Conservation (phyloP, 768 basidiomycete genomes). For the Pisolithus sp. region DNA sequence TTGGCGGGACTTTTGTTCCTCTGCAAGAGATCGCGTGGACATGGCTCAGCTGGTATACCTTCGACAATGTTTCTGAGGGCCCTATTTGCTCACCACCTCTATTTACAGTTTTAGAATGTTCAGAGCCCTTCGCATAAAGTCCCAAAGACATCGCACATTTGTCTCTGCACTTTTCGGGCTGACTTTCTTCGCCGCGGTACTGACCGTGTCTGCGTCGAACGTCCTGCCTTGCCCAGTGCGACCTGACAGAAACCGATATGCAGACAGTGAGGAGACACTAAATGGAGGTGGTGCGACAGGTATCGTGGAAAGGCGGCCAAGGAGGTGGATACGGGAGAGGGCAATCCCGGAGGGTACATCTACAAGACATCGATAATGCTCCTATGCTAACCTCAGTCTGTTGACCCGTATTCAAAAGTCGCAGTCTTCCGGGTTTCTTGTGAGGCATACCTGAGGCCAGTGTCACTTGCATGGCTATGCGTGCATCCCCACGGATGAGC, state of each 20-base stretch:
- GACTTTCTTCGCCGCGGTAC: constrained; percentile 70
- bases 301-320: constrained; percentile 56
- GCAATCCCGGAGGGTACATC: constrained; percentile 11
- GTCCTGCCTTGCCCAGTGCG: constrained; percentile 78
- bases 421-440: background rate
- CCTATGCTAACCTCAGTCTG: background rate
- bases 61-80: too few species aligned
- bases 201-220: constrained; percentile 76
- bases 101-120: constrained; percentile 41
- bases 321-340: constrained; percentile 81
- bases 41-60: constrained; percentile 22
- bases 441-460: background rate
- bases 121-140: constrained; percentile 52
- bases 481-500: too few species aligned
- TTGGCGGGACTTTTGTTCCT: background rate
- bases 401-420: background rate
- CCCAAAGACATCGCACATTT: constrained; percentile 58
- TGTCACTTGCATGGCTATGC: background rate
- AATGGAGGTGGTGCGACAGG: constrained; percentile 23
- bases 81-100: background rate
- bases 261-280: constrained; percentile 41
- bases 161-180: constrained; percentile 74
- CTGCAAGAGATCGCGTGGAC: constrained; percentile 2
- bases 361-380: constrained; percentile 1
- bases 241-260: constrained; percentile 47